phyloP scores from a whole-genome alignment of 2,329 filamentous ascomycete genomes.

The Thelonectria blattea region DNA sequence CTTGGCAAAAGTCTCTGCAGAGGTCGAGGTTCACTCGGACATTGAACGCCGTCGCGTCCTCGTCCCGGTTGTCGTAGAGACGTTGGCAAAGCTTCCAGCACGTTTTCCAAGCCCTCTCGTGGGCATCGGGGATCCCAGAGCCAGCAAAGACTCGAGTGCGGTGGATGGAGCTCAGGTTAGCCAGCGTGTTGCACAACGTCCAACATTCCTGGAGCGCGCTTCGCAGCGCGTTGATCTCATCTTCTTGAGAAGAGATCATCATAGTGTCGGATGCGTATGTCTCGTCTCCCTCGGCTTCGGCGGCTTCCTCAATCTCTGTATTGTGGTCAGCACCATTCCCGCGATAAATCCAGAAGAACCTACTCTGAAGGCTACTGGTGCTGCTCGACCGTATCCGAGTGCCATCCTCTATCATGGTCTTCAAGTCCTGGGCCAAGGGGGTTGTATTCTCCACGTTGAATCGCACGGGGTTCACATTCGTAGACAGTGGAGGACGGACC shows the following conservation, averaged over 20 bases:
- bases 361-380: constrained; percentile 80
- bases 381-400: constrained; percentile 68
- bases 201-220: constrained; percentile 86
- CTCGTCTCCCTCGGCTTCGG: constrained; percentile 60
- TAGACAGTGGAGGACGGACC: constrained; percentile 75
- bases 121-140: constrained; percentile 74
- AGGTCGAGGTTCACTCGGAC: constrained; percentile 81
- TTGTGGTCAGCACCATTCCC: constrained; percentile 21
- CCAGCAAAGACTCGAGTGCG: constrained; percentile 79
- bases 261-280: constrained; percentile 54
- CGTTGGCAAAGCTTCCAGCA: constrained; percentile 94
- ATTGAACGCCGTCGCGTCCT: constrained; percentile 69
- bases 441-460: constrained; percentile 76
- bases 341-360: constrained; percentile 33
- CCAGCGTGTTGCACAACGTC: constrained; percentile 91
- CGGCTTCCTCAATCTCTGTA: constrained; percentile 63
- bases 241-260: constrained; percentile 53
- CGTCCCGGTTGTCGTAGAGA: constrained; percentile 81
- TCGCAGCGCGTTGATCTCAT: constrained; percentile 71
- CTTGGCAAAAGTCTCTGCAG: constrained; percentile 90
- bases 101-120: constrained; percentile 89
- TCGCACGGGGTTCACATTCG: constrained; percentile 69
- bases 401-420: constrained; percentile 69
- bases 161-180: constrained; percentile 83
- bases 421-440: constrained; percentile 81